Percentiles rank a stretch among this genome's conserved stretches.
Evolutionary conservation across 2,329 filamentous ascomycete genomes (phyloP).

Genomic region (Dryadomyces quercus-mongolicae): DNA sequence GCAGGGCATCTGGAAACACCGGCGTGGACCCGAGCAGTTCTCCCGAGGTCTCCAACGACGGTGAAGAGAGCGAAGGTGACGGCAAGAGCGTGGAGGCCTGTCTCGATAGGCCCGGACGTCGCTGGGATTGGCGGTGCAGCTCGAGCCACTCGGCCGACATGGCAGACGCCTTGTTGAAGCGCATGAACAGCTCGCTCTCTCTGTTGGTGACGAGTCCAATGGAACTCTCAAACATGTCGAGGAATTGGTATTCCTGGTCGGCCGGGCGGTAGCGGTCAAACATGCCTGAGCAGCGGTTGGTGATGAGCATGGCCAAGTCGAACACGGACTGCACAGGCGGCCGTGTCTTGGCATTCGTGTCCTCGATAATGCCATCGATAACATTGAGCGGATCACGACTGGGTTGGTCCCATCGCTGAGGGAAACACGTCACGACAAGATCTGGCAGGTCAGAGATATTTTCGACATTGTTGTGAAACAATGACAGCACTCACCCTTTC

Average conservation of each 20-base stretch:
- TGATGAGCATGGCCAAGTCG: conserved; percentile 50
- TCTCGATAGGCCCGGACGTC: too few species aligned
- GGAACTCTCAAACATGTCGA: conserved; percentile 55
- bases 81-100: not conserved
- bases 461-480: not conserved
- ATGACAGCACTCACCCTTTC: conserved; percentile 19
- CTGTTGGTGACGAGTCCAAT: conserved; percentile 42
- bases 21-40: not conserved
- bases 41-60: not conserved
- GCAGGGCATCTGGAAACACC: conserved; percentile 39
- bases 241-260: conserved; percentile 49
- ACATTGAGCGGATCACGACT: conserved; percentile 52
- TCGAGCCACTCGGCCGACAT: conserved; percentile 43
- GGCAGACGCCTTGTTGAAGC: conserved; percentile 46
- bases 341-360: conserved; percentile 51
- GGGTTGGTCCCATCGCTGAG: conserved; percentile 46
- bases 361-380: conserved; percentile 49
- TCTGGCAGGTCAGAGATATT: conserved; percentile 21
- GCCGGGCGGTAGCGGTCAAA: conserved; percentile 47
- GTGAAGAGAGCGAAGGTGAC: not conserved
- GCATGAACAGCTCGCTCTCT: conserved; percentile 45
- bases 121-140: conserved; percentile 19
- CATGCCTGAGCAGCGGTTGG: conserved; percentile 44
- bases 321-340: conserved; percentile 48
- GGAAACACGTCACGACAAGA: conserved; percentile 47